Evolutionary conservation across 169 alveolate genomes (phyloP).

Genomic region (Perkinsus chesapeaki): DNA sequence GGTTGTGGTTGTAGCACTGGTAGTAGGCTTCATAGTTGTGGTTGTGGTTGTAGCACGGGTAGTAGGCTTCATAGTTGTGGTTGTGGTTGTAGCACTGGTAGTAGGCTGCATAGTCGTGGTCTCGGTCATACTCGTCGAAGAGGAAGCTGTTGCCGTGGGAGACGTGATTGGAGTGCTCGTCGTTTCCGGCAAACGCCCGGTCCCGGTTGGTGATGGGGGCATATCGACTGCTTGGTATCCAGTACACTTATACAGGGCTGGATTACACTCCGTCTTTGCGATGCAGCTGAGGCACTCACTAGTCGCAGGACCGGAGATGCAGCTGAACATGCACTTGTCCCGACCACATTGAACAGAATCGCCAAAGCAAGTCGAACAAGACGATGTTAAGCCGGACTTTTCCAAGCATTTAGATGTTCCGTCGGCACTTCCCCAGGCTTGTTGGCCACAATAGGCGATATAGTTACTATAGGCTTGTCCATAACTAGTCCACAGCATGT

Average conservation of each 20-base stretch:
- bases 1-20: not conserved
- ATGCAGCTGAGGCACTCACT: not conserved
- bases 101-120: not conserved
- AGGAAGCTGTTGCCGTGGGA: not conserved
- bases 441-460: not conserved
- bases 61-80: not conserved
- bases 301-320: not conserved
- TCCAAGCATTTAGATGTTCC: not conserved
- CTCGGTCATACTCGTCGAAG: not conserved
- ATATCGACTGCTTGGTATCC: not conserved
- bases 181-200: no score
- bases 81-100: not conserved
- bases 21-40: not conserved
- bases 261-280: not conserved
- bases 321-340: not conserved
- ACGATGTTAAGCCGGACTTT: not conserved
- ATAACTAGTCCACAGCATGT: not conserved
- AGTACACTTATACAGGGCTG: not conserved
- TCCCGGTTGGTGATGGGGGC: not conserved
- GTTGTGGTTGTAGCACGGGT: not conserved
- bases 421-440: not conserved
- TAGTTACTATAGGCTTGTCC: not conserved
- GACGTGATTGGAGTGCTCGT: no score
- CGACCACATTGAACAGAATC: not conserved
- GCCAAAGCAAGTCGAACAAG: not conserved